These are phyloP conservation scores for Botrytis fragariae DNA, from an alignment of 2,329 filamentous ascomycete species.

Conservation along the genomic window DNA sequence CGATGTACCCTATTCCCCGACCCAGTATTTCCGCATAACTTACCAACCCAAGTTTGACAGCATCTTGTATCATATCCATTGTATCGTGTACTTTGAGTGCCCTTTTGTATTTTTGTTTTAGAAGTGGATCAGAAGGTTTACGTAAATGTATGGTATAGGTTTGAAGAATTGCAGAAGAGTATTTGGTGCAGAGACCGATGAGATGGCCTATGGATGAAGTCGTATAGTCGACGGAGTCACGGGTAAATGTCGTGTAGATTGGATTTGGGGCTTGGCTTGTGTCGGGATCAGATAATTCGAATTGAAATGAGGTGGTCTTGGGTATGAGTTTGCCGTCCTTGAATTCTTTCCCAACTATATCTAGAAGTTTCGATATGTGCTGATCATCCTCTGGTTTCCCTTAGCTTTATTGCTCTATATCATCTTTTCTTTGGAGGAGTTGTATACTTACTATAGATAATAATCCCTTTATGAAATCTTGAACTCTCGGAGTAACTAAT, in stretches of 20 bases:
- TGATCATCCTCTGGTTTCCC: slow-evolving; percentile 19
- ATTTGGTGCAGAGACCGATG: slow-evolving; percentile 22
- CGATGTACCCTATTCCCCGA: slow-evolving; percentile 19
- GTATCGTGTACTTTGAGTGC: slow-evolving; percentile 24
- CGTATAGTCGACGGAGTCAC: slow-evolving; percentile 21
- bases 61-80: slow-evolving; percentile 25
- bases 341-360: neutral
- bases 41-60: slow-evolving; percentile 22
- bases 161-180: slow-evolving; percentile 12
- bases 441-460: slow-evolving; percentile 21
- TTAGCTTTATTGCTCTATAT: neutral
- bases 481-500: slow-evolving; percentile 39
- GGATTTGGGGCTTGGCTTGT: neutral
- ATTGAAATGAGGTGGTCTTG: neutral
- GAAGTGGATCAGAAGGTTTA: slow-evolving; percentile 19
- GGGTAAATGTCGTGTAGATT: slow-evolving; percentile 20
- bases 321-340: neutral
- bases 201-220: slow-evolving; percentile 19
- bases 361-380: slow-evolving; percentile 20
- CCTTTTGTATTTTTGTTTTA: slow-evolving; percentile 21
- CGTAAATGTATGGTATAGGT: slow-evolving; percentile 22
- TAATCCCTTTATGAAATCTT: slow-evolving; percentile 37
- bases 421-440: neutral
- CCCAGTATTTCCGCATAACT: slow-evolving; percentile 23
- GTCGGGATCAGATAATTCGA: neutral